phyloP scores from a whole-genome alignment of 345 rosid genomes.

The Dipteronia dyeriana region DNA sequence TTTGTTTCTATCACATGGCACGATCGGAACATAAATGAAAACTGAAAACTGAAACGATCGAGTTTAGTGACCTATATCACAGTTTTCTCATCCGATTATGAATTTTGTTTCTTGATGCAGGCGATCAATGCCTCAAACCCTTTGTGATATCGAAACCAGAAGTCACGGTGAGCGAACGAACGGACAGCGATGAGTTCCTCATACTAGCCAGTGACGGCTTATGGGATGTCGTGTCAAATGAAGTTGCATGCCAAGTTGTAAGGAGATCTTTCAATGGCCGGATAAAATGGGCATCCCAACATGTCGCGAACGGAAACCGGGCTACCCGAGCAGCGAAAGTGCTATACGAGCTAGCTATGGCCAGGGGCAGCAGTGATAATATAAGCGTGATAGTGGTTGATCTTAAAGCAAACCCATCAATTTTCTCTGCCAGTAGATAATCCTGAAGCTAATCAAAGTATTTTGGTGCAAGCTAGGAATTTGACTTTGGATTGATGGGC shows the following conservation, averaged over 20 bases:
- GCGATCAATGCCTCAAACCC: constrained; percentile 62
- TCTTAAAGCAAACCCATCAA: constrained; percentile 29
- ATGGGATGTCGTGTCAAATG: constrained; percentile 73
- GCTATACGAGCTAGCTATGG: constrained; percentile 54
- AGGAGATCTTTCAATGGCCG: constrained; percentile 50
- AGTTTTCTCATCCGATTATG: no score
- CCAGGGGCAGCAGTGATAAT: constrained; percentile 61
- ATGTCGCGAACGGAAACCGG: constrained; percentile 19
- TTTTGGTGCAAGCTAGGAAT: neutral
- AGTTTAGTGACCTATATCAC: no score
- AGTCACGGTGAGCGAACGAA: constrained; percentile 41
- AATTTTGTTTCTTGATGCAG: constrained; percentile 27
- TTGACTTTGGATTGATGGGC: neutral
- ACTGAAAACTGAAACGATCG: no score
- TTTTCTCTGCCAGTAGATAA: neutral
- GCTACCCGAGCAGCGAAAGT: constrained; percentile 49
- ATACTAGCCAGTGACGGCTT: constrained; percentile 79
- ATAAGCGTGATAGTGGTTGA: constrained; percentile 60
- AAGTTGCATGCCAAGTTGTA: constrained; percentile 60
- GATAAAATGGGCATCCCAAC: constrained; percentile 29
- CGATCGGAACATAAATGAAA: neutral
- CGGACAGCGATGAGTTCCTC: constrained; percentile 55
- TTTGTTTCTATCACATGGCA: neutral
- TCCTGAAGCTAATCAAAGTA: neutral
- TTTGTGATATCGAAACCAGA: constrained; percentile 58